Percentiles rank a stretch among this genome's conserved stretches.
Conservation (phyloP, 2,329 filamentous ascomycete genomes). For the Ascochyta fabae region DNA sequence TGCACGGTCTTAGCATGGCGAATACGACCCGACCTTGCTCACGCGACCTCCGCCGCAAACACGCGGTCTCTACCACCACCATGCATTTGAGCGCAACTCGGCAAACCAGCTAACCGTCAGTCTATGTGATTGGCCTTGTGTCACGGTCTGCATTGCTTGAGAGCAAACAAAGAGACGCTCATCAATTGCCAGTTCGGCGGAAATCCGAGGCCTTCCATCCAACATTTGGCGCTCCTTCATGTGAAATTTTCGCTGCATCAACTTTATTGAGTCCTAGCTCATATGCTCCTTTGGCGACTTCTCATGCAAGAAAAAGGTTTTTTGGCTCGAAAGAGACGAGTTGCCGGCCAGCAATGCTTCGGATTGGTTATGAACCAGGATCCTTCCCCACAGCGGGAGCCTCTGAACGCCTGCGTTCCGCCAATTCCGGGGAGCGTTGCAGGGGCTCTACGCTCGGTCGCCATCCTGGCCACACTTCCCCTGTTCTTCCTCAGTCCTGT, state of each 20-base stretch:
- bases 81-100: background rate
- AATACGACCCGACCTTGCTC: background rate
- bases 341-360: slow-evolving; percentile 18
- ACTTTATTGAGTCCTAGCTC: slow-evolving; percentile 22
- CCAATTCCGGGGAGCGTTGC: slow-evolving; percentile 12
- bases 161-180: background rate
- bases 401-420: slow-evolving; percentile 8
- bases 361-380: slow-evolving; percentile 24
- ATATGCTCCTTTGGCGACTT: slow-evolving; percentile 23
- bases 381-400: slow-evolving; percentile 16
- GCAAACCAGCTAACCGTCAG: background rate
- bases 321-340: slow-evolving; percentile 21
- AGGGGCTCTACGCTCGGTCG: slow-evolving; percentile 9
- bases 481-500: slow-evolving; percentile 15
- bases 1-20: background rate
- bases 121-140: too few species aligned
- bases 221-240: slow-evolving; percentile 22
- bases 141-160: background rate
- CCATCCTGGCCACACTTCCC: slow-evolving; percentile 10
- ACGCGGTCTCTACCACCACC: background rate
- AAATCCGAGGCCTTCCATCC: slow-evolving; percentile 2
- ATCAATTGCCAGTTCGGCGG: background rate
- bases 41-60: slow-evolving; percentile 8
- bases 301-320: slow-evolving; percentile 23
- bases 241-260: slow-evolving; percentile 26